A percentile compares a stretch with the other conserved stretches of the same genome.
These are phyloP conservation scores for Vitis vinifera DNA, from an alignment of 164 flowering plant species.

Conservation along the genomic window ASM3070453v1 NC_081812.1:14080501-14081000, in stretches of 20 bases:
- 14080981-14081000: slow-evolving; percentile 50
- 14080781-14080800: slow-evolving; percentile 37
- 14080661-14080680: slow-evolving; percentile 48
- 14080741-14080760: slow-evolving; percentile 53
- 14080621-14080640: slow-evolving; percentile 42
- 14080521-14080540: slow-evolving; percentile 58
- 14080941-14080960: slow-evolving; percentile 36
- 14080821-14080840: slow-evolving; percentile 20
- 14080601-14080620: slow-evolving; percentile 49
- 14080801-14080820: slow-evolving; percentile 14
- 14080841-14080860: slow-evolving; percentile 43
- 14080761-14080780: slow-evolving; percentile 40
- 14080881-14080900: slow-evolving; percentile 37
- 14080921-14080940: slow-evolving; percentile 37
- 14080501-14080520: slow-evolving; percentile 29
- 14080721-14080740: slow-evolving; percentile 46
- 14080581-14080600: slow-evolving; percentile 58
- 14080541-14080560: slow-evolving; percentile 56
- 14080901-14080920: slow-evolving; percentile 42
- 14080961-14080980: slow-evolving; percentile 49
- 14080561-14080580: slow-evolving; percentile 47
- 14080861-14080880: slow-evolving; percentile 42
- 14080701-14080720: slow-evolving; percentile 37
- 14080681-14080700: slow-evolving; percentile 47
- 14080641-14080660: slow-evolving; percentile 46